Conservation (phyloP, 495 filamentous ascomycete genomes). For the Annulohypoxylon maeteangense region DNA sequence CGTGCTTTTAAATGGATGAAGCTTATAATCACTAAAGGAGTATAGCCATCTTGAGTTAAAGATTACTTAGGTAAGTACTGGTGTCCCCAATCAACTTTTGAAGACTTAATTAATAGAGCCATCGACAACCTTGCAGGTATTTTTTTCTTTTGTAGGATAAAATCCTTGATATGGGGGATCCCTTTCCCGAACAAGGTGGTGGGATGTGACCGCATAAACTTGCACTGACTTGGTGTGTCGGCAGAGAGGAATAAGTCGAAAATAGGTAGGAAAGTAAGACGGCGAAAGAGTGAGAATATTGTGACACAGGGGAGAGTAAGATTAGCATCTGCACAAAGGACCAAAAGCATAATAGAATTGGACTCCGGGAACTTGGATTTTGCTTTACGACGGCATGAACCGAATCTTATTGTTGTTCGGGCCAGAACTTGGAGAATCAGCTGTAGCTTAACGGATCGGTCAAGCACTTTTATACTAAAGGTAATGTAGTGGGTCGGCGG, state of each 20-base stretch:
- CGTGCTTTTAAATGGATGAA: neutral
- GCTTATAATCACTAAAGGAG: neutral
- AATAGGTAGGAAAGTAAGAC: conserved; percentile 10
- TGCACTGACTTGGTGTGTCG: conserved; percentile 10
- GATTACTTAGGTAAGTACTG: too few relatives aligned
- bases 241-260: conserved; percentile 1
- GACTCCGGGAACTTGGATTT: conserved; percentile 21
- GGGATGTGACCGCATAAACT: conserved; percentile 19
- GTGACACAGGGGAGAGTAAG: conserved; percentile 27
- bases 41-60: neutral
- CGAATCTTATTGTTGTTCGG: conserved; percentile 28
- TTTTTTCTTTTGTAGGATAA: conserved; percentile 1
- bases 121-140: neutral
- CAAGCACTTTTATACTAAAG: conserved; percentile 23
- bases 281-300: conserved; percentile 11
- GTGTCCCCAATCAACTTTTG: conserved; percentile 2
- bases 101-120: neutral
- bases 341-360: conserved; percentile 21
- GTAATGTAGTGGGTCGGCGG: conserved; percentile 21
- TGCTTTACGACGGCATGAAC: conserved; percentile 21
- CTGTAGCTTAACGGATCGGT: conserved; percentile 20
- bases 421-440: conserved; percentile 18
- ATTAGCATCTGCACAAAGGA: conserved; percentile 38
- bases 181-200: neutral
- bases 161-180: conserved; percentile 9